A percentile compares a stretch with the other conserved stretches of the same genome.
Conservation (phyloP, 169 alveolate genomes). For the Eimeria praecox region DNA sequence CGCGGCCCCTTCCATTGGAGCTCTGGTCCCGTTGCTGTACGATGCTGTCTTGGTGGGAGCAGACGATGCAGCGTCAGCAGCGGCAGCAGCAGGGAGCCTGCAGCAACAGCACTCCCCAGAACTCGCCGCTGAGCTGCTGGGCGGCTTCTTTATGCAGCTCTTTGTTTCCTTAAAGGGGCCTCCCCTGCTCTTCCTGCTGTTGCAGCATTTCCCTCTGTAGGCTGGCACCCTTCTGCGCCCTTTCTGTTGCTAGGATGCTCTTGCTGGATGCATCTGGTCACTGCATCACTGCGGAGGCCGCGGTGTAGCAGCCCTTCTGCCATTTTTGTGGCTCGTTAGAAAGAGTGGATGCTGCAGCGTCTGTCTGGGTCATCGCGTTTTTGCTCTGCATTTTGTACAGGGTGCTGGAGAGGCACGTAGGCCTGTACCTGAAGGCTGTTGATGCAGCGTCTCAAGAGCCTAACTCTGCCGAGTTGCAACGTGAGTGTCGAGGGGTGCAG, state of each 20-base stretch:
- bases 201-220: conserved; percentile 64
- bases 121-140: conserved; percentile 49
- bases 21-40: conserved; percentile 32
- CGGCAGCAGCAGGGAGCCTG: conserved; percentile 62
- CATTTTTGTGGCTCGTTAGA: neutral
- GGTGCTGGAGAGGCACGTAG: conserved; percentile 49
- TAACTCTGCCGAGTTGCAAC: conserved; percentile 50
- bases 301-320: neutral
- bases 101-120: conserved; percentile 76
- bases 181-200: conserved; percentile 4
- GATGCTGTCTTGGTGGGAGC: conserved; percentile 46
- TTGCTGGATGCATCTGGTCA: neutral
- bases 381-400: conserved; percentile 14
- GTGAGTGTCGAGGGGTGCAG: conserved; percentile 60
- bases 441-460: conserved; percentile 57
- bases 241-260: neutral
- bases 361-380: neutral
- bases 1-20: conserved; percentile 32
- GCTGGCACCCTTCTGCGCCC: neutral
- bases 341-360: neutral
- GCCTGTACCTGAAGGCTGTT: conserved; percentile 51
- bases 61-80: conserved; percentile 34
- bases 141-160: conserved; percentile 66
- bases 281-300: neutral
- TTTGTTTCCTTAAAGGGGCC: conserved; percentile 57